Evolutionary conservation across 768 basidiomycete genomes (phyloP), one percentile per base, ranked within the genome.

Genomic region (Trametes elegans): DNA sequence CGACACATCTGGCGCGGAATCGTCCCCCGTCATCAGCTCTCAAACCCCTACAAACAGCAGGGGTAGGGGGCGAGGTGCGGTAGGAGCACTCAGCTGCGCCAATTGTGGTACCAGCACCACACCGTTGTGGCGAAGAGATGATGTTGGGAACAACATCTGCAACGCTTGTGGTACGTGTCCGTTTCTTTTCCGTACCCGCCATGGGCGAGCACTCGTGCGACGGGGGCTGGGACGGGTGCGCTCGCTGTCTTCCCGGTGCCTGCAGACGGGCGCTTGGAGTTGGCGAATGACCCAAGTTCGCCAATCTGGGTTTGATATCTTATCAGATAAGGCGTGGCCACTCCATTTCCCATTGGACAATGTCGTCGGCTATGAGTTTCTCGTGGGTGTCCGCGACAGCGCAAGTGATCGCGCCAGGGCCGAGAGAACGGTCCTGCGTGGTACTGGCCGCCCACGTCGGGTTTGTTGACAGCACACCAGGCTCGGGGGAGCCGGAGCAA

Each of bases 21-120:
- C 57, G 23, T 57, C 58, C 9, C 53, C 60, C 18, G 55, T 59
- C 28, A 56, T 60, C 43, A 50, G 60, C 56, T n/a, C 57, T 8
- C 57, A 53, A 28, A 48, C 52, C 7, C 52, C 57, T 21, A 53
- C 41, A 43, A 68, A 59, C 49, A 64, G 64, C 28, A 64, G 68
- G 43, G 53, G 61, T 0, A 60, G 67, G 21, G 53, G 53, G 34
- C 62, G 65, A 28, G 69, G 73, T 19, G 69, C 77, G 3, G 80
- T 93, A 35, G 89, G 90, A 58, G 89, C 90, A 8, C 73, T 93
- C 57, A 82, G 85, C 64, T 95, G 93, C 72, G 86, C 88, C 35
- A 91, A 92, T 68, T 95, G 93, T 71, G 87, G 87, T 29, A 93
- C 93, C 38, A 89, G 87, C 67, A 89, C 89, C 53, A 95, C 92